These are phyloP conservation scores for Monilinia polystroma DNA, from an alignment of 2,329 filamentous ascomycete species.

Conservation along the genomic window DNA sequence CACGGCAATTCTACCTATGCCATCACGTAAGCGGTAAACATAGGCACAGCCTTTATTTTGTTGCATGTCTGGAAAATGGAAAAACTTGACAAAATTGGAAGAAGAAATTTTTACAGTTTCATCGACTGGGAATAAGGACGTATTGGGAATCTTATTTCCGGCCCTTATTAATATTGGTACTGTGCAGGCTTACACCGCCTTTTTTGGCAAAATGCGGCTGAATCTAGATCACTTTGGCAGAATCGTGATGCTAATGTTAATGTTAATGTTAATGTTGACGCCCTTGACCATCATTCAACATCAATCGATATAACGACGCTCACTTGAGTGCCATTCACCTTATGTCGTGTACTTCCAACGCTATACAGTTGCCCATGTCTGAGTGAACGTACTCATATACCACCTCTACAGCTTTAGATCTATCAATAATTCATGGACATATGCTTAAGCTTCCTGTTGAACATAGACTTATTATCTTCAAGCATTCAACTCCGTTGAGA, in stretches of 20 bases:
- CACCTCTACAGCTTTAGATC: no score
- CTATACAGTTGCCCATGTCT: neutral
- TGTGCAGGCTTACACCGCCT: no score
- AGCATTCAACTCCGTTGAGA: no score
- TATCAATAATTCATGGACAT: no score
- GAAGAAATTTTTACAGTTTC: neutral
- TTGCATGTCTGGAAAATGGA: neutral
- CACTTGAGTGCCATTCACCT: neutral
- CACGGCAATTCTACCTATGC: neutral
- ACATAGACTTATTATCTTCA: no score
- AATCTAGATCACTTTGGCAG: neutral
- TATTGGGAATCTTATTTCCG: neutral
- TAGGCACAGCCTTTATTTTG: neutral
- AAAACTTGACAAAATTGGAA: neutral
- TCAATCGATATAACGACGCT: neutral
- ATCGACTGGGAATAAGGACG: constrained; percentile 2
- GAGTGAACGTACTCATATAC: neutral
- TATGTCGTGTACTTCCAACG: neutral
- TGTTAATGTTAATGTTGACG: neutral
- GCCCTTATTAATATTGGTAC: neutral
- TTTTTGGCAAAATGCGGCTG: no score
- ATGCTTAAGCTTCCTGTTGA: no score
- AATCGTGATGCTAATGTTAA: neutral
- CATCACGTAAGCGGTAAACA: neutral
- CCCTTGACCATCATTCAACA: neutral